A percentile compares a stretch with the other conserved stretches of the same genome.
phyloP scores from a whole-genome alignment of 2,329 filamentous ascomycete genomes.

The Escovopsis sp. region DNA sequence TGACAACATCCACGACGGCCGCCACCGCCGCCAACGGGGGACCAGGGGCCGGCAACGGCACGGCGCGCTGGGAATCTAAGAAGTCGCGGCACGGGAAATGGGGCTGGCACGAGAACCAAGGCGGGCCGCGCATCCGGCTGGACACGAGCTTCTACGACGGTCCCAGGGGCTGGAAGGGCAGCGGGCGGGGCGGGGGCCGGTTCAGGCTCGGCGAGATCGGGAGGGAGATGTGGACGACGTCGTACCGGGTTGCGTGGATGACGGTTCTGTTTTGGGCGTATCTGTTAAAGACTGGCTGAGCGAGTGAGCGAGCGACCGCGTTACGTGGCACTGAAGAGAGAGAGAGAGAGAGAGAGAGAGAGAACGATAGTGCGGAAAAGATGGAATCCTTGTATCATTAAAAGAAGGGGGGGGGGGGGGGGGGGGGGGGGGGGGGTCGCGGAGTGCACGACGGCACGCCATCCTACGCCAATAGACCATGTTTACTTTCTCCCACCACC shows the following conservation, averaged over 20 bases:
- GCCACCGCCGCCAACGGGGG: too few species aligned
- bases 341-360: neutral
- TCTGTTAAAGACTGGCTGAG: conserved; percentile 47
- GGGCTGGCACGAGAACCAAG: conserved; percentile 24
- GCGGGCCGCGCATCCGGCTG: conserved; percentile 38
- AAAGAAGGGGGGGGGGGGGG: too few species aligned
- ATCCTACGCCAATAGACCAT: too few species aligned
- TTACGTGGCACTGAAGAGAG: too few species aligned
- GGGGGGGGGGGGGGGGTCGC: too few species aligned
- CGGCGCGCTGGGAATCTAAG: conserved; percentile 12
- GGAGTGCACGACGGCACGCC: too few species aligned
- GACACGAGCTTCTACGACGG: conserved; percentile 33
- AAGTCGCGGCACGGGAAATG: conserved; percentile 19
- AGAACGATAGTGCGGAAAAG: neutral
- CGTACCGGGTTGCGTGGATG: conserved; percentile 49
- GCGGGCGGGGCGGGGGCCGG: conserved; percentile 12
- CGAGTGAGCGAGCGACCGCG: too few species aligned
- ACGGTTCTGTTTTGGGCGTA: conserved; percentile 51
- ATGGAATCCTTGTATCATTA: too few species aligned
- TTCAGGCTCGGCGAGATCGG: conserved; percentile 30
- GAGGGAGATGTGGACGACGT: conserved; percentile 45
- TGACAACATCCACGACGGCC: too few species aligned
- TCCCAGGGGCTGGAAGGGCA: conserved; percentile 19
- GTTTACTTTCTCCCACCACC: too few species aligned
- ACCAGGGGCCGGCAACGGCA: conserved; percentile 8